Evolutionary conservation across 805 yeast species (phyloP), one percentile per base, ranked within the genome.

Genomic region (Hanseniaspora nectarophila): DNA sequence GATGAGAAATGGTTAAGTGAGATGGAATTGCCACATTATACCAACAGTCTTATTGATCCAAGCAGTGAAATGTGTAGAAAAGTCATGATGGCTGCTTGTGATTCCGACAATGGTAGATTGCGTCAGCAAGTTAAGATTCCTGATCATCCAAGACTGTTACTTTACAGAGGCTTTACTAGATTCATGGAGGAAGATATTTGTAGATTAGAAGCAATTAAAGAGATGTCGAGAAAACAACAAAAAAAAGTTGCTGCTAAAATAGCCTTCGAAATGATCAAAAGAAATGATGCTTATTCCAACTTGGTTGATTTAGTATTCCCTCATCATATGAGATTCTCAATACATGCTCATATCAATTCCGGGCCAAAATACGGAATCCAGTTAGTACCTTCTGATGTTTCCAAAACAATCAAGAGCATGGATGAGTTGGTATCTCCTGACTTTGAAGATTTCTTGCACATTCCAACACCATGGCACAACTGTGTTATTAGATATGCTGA

Each of bases 401-500:
- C 81, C 56, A 69, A 66, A 45, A 74, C 73, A 15, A 72, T 77
- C 16, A 70, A 65, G 46, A 66, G 73, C n/a, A 61, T 77, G 32
- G 65, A 63, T 26, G 64, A 62, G 23, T 48, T 59, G 26, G 65
- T 60, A 16, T 74, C 73, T 46, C 81, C 77, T 2, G 59, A 59
- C 26, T 71, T 66, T 59, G 77, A 74, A 42, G 81, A 76, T 56
- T 65, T 75, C 56, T 69, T 78, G 54, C 83, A 78, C 61, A 77
- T 78, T 54, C 82, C 83, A 46, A 78, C 82, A 0, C 82, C 83
- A 44, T 78, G 82, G 82, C 83, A 78, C 62, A 78, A 78, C 57
- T 67, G 76, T 49, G 71, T 78, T 13, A 73, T 75, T 24, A 65
- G 67, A 47, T 61, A 73, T 51, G 69, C 67, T 44, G 72, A 70